phyloP scores from a whole-genome alignment of 306 rosid genomes.

The Ormosia semicastrata region DNA sequence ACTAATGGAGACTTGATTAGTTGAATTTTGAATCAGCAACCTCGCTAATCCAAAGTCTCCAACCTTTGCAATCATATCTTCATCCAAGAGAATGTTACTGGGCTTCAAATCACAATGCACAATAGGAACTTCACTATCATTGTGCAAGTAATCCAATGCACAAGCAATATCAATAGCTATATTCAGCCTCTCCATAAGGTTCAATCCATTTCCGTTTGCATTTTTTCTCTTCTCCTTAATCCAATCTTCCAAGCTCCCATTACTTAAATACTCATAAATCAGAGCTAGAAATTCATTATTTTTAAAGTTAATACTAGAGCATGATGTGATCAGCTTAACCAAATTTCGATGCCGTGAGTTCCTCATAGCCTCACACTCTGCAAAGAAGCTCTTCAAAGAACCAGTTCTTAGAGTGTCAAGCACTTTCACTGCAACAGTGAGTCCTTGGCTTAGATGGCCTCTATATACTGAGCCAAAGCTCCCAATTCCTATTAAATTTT shows the following conservation, averaged over 20 bases:
- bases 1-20: conserved; percentile 40
- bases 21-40: conserved; percentile 43
- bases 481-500: conserved; percentile 55
- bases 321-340: conserved; percentile 67
- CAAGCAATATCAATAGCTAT: conserved; percentile 61
- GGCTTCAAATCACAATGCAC: conserved; percentile 88
- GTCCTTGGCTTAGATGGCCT: conserved; percentile 52
- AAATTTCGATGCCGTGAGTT: conserved; percentile 68
- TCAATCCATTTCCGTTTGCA: conserved; percentile 46
- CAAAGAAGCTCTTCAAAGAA: conserved; percentile 64
- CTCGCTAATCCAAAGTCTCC: conserved; percentile 84
- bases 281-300: conserved; percentile 65
- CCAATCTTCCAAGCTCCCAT: conserved; percentile 85
- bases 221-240: conserved; percentile 46
- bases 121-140: conserved; percentile 61
- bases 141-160: conserved; percentile 69
- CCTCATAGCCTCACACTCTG: conserved; percentile 71
- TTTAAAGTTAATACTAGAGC: conserved; percentile 66
- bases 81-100: conserved; percentile 64
- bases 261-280: conserved; percentile 62
- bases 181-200: conserved; percentile 58
- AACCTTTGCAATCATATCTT: conserved; percentile 64
- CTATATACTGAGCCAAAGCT: conserved; percentile 68
- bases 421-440: conserved; percentile 63
- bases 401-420: conserved; percentile 45